Percentiles rank a stretch among this genome's conserved stretches.
These are phyloP conservation scores for Nannochloris sp. DNA, from an alignment of 139 green algal genomes.

Conservation along the genomic window DNA sequence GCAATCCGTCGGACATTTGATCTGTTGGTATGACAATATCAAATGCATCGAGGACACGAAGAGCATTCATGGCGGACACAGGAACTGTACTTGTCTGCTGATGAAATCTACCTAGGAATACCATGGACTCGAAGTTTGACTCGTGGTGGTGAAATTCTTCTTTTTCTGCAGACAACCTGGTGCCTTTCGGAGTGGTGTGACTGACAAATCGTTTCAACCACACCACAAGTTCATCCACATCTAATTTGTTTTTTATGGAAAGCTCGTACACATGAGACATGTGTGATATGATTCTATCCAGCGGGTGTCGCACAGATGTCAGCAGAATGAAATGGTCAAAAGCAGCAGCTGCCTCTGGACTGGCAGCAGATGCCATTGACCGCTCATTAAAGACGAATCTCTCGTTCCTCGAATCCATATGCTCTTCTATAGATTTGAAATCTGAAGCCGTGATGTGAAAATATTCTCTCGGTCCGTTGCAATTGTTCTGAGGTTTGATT, in stretches of 20 bases:
- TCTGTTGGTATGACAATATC: constrained; percentile 4
- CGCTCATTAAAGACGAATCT: constrained; percentile 1
- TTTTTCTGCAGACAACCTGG: neutral
- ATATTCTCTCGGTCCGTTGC: neutral
- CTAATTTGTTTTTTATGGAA: neutral
- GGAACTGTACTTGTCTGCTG: neutral
- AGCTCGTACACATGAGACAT: neutral
- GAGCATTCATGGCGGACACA: neutral
- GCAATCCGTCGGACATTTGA: neutral
- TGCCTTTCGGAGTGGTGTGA: neutral
- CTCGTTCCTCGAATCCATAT: neutral
- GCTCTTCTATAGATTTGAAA: neutral
- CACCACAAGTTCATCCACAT: neutral
- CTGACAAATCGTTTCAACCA: neutral
- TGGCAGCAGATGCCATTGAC: neutral
- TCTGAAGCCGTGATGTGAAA: neutral
- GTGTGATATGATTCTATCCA: constrained; percentile 1
- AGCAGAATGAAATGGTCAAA: neutral
- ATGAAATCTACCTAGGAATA: neutral
- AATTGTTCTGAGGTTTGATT: neutral
- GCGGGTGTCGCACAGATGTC: neutral
- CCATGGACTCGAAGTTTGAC: neutral
- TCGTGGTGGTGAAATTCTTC: neutral
- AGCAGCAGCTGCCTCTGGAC: neutral
- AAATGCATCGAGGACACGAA: neutral